Base-by-base conservation (phyloP, 768 basidiomycete genomes). In the Megacollybia marginata region DNA sequence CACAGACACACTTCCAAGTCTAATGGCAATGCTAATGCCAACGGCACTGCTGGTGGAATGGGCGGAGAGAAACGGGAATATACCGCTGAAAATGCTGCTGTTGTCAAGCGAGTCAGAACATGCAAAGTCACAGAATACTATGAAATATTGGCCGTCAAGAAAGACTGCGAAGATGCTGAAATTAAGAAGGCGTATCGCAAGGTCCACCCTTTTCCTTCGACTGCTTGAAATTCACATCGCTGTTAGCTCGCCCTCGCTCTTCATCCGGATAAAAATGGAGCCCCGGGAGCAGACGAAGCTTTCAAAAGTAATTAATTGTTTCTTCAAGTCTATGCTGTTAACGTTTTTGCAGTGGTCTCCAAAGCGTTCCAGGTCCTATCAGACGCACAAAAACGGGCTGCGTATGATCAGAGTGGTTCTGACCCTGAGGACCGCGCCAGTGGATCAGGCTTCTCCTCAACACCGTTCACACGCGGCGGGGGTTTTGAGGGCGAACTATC, bases 281-380 rank as follows among this genome's bases (percentile, higher is more conserved):
- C 95, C 16, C 94, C 95, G n/a, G 90, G 92, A 36, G 95, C 95
- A 13, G 95, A 97, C 53, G 95, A 98, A 63, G 95, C 95, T 2
- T 98, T 98, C 71, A 98, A 98, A 73, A 74, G 95, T 97, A 59
- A 48, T 76, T 46, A 36, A 51, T 23, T 46, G 36, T 51, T 46
- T 48, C 33, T 35, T 16, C 28, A 36, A 36, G 44, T 42, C 31
- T 43, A 16, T 48, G 44, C 13, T 47, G 32, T 50, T 46, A 20
- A 52, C 44, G 53, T 51, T 28, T 52, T 46, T 18, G 10, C 60
- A 98, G 95, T 94, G 86, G 92, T 98, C 28, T 95, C 92, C 4
- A 97, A 96, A 68, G 93, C 94, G 9, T 98, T 97, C 68, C 92
- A 95, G 63, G 85, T 97, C 9, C 71, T 98, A 33, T 94, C 92